These are phyloP conservation scores for Hypoxylon fuscum DNA, from an alignment of 495 filamentous ascomycete genomes.

Conservation along the genomic window DNA sequence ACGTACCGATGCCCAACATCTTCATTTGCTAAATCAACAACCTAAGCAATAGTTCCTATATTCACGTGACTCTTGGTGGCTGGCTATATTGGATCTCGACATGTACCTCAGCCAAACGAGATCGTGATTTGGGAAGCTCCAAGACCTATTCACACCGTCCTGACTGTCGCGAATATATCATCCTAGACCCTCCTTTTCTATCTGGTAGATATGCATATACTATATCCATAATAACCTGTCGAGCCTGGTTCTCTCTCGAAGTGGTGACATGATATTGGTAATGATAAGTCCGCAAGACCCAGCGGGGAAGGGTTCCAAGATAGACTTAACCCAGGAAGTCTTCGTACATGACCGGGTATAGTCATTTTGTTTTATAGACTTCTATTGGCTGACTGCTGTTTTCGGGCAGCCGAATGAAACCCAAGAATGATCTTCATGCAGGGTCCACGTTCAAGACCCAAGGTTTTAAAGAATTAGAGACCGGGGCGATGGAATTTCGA, in stretches of 20 bases:
- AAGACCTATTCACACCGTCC: too few relatives aligned
- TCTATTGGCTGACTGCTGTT: not conserved
- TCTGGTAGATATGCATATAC: too few relatives aligned
- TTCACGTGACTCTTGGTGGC: too few relatives aligned
- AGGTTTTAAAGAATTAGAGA: not conserved
- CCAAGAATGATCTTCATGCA: slow-evolving; percentile 1
- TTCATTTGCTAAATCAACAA: not conserved
- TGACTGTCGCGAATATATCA: too few relatives aligned
- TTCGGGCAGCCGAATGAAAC: slow-evolving; percentile 3
- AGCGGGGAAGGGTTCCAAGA: not conserved
- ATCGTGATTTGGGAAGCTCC: too few relatives aligned
- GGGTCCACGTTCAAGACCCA: slow-evolving; percentile 4
- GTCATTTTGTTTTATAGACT: not conserved
- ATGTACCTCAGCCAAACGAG: too few relatives aligned
- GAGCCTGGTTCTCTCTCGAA: not conserved
- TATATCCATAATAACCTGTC: not conserved
- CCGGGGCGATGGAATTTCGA: not conserved
- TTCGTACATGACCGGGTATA: not conserved
- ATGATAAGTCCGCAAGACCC: not conserved
- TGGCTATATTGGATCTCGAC: too few relatives aligned
- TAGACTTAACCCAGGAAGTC: not conserved
- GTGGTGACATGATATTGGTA: not conserved
- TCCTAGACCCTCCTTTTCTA: too few relatives aligned
- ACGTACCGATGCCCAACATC: not conserved
- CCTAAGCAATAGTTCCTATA: too few relatives aligned